Conservation (phyloP, 495 filamentous ascomycete species). For the Stereocaulon alpinum region DNA sequence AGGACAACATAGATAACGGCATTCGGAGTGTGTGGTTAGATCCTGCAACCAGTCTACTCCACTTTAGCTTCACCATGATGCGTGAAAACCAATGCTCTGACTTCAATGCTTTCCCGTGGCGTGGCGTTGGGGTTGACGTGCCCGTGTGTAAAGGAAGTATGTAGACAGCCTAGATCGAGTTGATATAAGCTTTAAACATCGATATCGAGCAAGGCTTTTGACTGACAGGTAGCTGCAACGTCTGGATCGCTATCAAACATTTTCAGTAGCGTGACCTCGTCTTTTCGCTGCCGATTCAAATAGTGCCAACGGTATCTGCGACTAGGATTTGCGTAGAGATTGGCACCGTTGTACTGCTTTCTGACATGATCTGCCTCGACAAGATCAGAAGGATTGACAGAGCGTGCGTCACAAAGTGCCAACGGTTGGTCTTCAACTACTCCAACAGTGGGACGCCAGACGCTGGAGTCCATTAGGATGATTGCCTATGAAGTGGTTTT, state of each 20-base stretch:
- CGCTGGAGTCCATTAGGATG: slow-evolving; percentile 9
- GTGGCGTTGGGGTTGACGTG: neutral
- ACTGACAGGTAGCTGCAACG: neutral
- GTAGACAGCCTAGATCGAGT: neutral
- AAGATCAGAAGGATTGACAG: slow-evolving; percentile 21
- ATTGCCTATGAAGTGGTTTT: no score
- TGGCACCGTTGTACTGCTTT: neutral
- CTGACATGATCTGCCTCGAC: slow-evolving; percentile 24
- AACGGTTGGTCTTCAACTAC: slow-evolving; percentile 27
- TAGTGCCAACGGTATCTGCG: slow-evolving; percentile 25
- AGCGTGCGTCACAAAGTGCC: slow-evolving; percentile 26
- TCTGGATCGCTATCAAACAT: slow-evolving; percentile 4
- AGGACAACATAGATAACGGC: no score
- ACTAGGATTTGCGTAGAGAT: slow-evolving; percentile 12
- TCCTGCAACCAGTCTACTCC: no score
- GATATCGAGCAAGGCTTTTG: neutral
- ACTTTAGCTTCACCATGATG: no score
- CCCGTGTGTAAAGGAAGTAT: slow-evolving; percentile 7
- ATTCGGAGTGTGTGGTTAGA: no score
- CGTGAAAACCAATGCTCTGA: no score
- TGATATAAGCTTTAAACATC: no score
- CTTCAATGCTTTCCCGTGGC: neutral
- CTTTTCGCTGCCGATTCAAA: slow-evolving; percentile 23
- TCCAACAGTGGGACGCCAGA: slow-evolving; percentile 26
- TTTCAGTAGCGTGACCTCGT: slow-evolving; percentile 28